Percentiles rank a stretch among this genome's conserved stretches.
These are phyloP conservation scores for Candida railenensis DNA, from an alignment of 805 yeast genomes.

Conservation along the genomic window DNA sequence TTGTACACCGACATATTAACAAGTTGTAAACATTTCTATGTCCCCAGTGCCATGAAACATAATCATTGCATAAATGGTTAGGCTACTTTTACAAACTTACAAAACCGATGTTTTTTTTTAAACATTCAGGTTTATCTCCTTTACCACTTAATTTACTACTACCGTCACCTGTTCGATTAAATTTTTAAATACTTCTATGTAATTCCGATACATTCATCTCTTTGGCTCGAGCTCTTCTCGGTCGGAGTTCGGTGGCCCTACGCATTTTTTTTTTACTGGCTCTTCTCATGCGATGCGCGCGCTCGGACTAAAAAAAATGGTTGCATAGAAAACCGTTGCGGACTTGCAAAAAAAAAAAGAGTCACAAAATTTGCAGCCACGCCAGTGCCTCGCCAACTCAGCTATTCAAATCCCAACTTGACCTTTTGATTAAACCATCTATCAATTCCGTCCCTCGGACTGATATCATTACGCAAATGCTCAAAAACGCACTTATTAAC, in stretches of 20 bases:
- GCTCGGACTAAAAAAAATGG: background rate
- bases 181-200: background rate
- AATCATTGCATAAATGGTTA: no score
- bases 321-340: background rate
- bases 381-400: no score
- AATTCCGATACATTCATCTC: background rate
- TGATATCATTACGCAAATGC: slow-evolving; percentile 18
- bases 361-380: background rate
- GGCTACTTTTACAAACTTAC: no score
- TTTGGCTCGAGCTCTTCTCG: background rate
- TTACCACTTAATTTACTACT: no score
- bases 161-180: no score
- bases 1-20: background rate
- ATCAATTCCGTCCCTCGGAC: slow-evolving; percentile 47
- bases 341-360: no score
- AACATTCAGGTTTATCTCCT: no score
- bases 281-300: background rate
- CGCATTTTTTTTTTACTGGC: background rate
- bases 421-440: slow-evolving; percentile 45
- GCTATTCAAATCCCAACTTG: slow-evolving; percentile 17
- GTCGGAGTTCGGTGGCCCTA: background rate
- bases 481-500: slow-evolving; percentile 53
- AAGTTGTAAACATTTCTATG: background rate
- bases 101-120: background rate
- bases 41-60: no score